Conservation (phyloP, 1,284 basidiomycete genomes). For the Cryptococcus sp. region DNA sequence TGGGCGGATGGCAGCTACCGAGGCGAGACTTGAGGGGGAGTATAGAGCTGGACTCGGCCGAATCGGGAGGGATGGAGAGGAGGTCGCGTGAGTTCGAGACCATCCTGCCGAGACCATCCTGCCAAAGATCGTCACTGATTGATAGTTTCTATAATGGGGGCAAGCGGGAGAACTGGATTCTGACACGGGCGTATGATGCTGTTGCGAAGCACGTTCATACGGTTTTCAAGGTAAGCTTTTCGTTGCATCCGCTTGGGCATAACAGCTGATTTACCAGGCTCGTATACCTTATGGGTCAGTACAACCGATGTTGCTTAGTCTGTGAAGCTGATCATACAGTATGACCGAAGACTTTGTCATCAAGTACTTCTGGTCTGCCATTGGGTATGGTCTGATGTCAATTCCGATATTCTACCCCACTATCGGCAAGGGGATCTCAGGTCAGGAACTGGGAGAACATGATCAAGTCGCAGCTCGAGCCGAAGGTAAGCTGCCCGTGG, state of each 20-base stretch:
- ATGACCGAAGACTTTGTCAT: conserved; percentile 90
- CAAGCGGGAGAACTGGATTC: conserved; percentile 72
- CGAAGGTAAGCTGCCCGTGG: conserved; percentile 53
- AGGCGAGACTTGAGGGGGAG: conserved; percentile 78
- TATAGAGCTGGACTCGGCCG: conserved; percentile 84
- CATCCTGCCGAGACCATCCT: not conserved
- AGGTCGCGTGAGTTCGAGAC: conserved; percentile 70
- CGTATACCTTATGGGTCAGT: conserved; percentile 38
- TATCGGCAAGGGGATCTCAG: conserved; percentile 10
- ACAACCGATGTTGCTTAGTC: not conserved
- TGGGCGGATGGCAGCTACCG: conserved; percentile 82
- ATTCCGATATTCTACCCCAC: conserved; percentile 68
- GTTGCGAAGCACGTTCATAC: conserved; percentile 85
- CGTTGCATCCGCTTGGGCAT: too few relatives aligned
- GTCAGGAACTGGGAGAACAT: conserved; percentile 3
- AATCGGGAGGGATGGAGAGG: conserved; percentile 86
- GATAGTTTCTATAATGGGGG: conserved; percentile 88
- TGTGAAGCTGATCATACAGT: conserved; percentile 3
- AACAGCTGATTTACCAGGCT: conserved; percentile 7
- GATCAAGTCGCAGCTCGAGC: conserved; percentile 56
- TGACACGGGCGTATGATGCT: conserved; percentile 71
- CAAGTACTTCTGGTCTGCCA: conserved; percentile 90
- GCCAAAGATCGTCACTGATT: conserved; percentile 2
- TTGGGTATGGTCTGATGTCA: conserved; percentile 81
- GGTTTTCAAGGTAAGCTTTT: conserved; percentile 72